Conservation (phyloP, 495 filamentous ascomycete genomes). For the Pyronema omphalodes region DNA sequence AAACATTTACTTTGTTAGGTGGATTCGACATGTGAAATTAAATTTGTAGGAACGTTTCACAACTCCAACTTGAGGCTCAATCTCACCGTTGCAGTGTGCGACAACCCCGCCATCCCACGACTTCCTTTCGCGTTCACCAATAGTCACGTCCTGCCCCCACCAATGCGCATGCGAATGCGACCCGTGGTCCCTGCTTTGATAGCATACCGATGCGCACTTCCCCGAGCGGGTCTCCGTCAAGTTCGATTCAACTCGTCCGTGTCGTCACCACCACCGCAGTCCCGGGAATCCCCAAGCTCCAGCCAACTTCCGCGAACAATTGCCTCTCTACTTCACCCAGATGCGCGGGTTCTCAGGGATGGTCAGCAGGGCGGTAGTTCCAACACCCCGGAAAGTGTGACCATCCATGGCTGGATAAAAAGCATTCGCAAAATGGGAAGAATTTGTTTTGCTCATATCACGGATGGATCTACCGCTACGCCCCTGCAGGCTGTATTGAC, state of each 20-base stretch:
- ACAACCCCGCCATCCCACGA: no score
- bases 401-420: constrained; percentile 61
- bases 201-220: background rate
- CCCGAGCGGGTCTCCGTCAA: background rate
- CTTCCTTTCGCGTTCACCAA: background rate
- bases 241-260: background rate
- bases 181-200: background rate
- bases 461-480: constrained; percentile 68
- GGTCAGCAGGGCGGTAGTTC: background rate
- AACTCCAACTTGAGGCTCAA: no score
- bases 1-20: no score
- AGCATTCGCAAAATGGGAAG: constrained; percentile 75
- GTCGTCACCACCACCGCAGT: background rate
- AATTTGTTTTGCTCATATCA: constrained; percentile 62
- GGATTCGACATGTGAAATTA: no score
- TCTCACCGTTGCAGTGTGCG: no score
- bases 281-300: background rate
- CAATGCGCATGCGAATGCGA: background rate
- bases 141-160: background rate
- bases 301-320: constrained; percentile 3
- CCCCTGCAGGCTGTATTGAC: constrained; percentile 68
- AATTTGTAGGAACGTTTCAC: no score
- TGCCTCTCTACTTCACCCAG: constrained; percentile 1
- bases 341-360: background rate
- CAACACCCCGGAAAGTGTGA: constrained; percentile 24